Evolutionary conservation across 768 basidiomycete genomes (phyloP), one percentile per base, ranked within the genome.

Genomic region (Erythrobasidium yunnanense): DNA sequence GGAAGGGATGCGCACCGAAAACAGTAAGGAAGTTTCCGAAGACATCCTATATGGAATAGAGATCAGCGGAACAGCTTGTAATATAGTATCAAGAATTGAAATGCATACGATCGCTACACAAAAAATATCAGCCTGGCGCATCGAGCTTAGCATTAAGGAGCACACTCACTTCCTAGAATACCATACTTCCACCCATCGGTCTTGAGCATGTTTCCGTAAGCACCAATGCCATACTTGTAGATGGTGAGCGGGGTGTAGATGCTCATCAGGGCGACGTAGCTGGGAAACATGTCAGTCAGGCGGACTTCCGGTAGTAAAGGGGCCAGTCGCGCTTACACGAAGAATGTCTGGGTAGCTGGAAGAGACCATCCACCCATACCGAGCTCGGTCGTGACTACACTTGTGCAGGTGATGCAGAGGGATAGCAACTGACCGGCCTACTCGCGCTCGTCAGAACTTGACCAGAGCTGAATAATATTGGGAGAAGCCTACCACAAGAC

Each of bases 141-240:
- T 4, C 55, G 23, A 5, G 32, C 52, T 20, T 15, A 49, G 29
- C 30, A 18, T 20, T 11, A 49, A 25, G 11, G 15, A 30, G 18
- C 13, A 29, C 38, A 51, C 50, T 52, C 63, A 42, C 67, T 63
- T 5, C 42, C 70, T 6, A 73, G 65, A 32, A 73, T 60, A 20
- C 65, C 34, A 66, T 73, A 73, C 45, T 71, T 72, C 71, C 71
- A 73, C 0, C 70, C 71, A 42, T 72, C 71, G 22, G 67, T 71
- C n/a, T 52, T 20, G 54, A 73, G n/a, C 57, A 73, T 71, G 34
- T 55, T 67, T 42, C 45, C 35, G 68, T 68, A 73, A 11, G 67
- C 71, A n/a, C 60, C 66, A 34, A 58, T 67, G 1, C 71, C 71
- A 47, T 72, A 72, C 30, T 65, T 58, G 63, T 72, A 73, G 32